phyloP scores from a whole-genome alignment of 2,329 filamentous ascomycete species.

The Amesomyces nigricolor region DNA sequence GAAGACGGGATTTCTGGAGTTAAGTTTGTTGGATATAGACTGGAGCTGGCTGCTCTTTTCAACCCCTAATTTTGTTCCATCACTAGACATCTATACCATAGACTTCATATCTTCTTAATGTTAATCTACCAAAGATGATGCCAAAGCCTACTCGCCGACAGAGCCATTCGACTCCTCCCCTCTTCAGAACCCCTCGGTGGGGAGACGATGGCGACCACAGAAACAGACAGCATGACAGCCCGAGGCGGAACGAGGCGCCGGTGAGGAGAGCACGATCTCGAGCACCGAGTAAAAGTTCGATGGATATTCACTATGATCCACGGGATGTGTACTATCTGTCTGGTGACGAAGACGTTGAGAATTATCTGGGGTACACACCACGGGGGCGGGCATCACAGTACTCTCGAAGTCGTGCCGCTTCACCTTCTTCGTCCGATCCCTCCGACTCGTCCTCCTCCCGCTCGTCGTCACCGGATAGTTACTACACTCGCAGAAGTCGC shows the following conservation, averaged over 20 bases:
- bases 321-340: conserved; percentile 17
- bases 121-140: neutral
- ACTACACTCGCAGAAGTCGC: neutral
- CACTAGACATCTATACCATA: no score
- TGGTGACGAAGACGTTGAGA: conserved; percentile 4
- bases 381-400: neutral
- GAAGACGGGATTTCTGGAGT: no score
- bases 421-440: neutral
- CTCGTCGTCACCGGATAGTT: neutral
- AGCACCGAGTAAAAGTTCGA: neutral
- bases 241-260: neutral
- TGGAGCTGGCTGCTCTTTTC: no score
- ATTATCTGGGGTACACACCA: neutral
- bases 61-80: no score
- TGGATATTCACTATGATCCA: conserved; percentile 18
- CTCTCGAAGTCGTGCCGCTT: neutral
- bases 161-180: conserved; percentile 12
- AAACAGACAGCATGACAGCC: neutral
- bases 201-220: neutral
- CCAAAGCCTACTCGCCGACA: conserved; percentile 1
- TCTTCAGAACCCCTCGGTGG: neutral
- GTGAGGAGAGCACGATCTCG: neutral
- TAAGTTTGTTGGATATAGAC: no score
- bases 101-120: no score
- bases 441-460: neutral